Evolutionary conservation across 1,139 yeast species (phyloP).

Genomic region (Zygoascus hellenicus): DNA sequence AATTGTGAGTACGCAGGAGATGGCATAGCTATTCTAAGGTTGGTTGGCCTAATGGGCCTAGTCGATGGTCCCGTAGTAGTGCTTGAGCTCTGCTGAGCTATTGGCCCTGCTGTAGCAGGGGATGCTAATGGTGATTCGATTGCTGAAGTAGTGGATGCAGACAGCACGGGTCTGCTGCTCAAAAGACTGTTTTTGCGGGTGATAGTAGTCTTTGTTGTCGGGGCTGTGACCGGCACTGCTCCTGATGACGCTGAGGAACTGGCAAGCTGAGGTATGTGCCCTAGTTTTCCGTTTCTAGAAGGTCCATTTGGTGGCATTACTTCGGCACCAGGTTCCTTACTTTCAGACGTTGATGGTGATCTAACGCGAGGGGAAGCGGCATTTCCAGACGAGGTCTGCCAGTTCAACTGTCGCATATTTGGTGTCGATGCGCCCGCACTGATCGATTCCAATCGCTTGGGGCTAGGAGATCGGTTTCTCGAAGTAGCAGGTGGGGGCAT

Average conservation of each 20-base stretch:
- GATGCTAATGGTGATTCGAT: not conserved
- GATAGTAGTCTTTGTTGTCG: not conserved
- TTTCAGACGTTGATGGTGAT: slow-evolving; percentile 1
- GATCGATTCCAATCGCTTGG: slow-evolving; percentile 7
- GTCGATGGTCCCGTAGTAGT: not conserved
- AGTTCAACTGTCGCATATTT: slow-evolving; percentile 7
- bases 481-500: not conserved
- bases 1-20: slow-evolving; percentile 2
- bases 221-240: no score
- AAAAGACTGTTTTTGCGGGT: slow-evolving; percentile 16
- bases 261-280: no score
- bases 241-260: no score
- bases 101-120: not conserved
- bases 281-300: not conserved
- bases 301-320: not conserved
- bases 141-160: slow-evolving; percentile 12
- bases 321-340: not conserved
- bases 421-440: slow-evolving; percentile 3
- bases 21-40: slow-evolving; percentile 10
- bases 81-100: slow-evolving; percentile 2
- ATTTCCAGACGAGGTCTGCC: slow-evolving; percentile 9
- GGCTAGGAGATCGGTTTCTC: slow-evolving; percentile 2
- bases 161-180: slow-evolving; percentile 7
- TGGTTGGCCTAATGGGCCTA: slow-evolving; percentile 7
- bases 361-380: slow-evolving; percentile 13